Base-by-base conservation (phyloP, 2,329 filamentous ascomycete species). In the Monilinia fructigena region DNA sequence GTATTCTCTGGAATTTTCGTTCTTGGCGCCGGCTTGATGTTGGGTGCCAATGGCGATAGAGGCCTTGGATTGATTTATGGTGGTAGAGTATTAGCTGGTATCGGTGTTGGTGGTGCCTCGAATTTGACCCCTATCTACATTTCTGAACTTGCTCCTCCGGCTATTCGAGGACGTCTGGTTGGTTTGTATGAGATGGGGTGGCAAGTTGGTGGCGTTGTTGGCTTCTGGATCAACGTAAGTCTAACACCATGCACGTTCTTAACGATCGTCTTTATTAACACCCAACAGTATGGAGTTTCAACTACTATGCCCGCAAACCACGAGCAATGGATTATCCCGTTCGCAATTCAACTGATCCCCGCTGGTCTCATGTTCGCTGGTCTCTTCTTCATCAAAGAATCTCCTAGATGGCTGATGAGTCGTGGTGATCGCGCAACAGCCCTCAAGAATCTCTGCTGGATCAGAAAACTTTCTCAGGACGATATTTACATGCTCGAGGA, bases 401-500 rank as follows among this genome's bases (percentile, higher is more conserved):
- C 88, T 0, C 89, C 89, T 0, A 84, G 89, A 18, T 71, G 70
- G 55, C 66, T 73, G 11, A 67, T 72, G 45, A 68, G 64, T 28
- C 65, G 67, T 28, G 65, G 67, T 8, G 58, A 66, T 5, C 55
- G 58, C 23, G 52, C 28, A 1, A 35, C 68, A 52, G 72, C 70
- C 3, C 40, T 72, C n/a, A 56, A 62, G n/a, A 63, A 67, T 23
- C 80, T 89, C 56, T 86, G 83, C 80, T 90, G 86, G 86, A 85
- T 91, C 69, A 82, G 87, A 53, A 83, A 87, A 63, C 82, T 89
- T 2, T 75, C 79, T 11, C 74, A 78, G 0, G 80, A 82, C 7
- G 82, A 90, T 69, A 77, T 80, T 59, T 92, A 93, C 75, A 88
- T 93, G 67, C 79, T 89, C 1, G 89, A 93, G 75, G 91, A 93